Evolutionary conservation across 768 basidiomycete genomes (phyloP), one percentile per base, ranked within the genome.

Genomic region (Russula foetens): DNA sequence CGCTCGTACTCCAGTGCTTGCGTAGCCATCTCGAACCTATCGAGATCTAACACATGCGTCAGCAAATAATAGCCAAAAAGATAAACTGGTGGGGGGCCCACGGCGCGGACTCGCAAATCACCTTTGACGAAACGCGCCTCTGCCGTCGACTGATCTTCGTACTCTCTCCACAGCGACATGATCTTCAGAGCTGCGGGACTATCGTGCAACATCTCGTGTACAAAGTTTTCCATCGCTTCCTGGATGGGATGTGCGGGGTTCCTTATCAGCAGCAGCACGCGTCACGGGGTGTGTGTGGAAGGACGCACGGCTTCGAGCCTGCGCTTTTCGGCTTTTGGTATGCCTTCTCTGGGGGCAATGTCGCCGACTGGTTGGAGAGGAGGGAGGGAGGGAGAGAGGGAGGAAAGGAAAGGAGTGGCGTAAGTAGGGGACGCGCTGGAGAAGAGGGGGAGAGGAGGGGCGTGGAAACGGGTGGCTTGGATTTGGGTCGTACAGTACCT

Each of bases 121-220:
- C 91, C 90, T 80, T 95, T 95, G 44, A 95, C 92, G 68, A 95
- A 92, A 58, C 75, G 82, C 0, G 92, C 90, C 70, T 95, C 93
- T 5, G 79, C 68, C 0, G 86, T 86, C 63, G 75, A 67, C 2
- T 83, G 84, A 33, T 81, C 83, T 74, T 96, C 92, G 69, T 96
- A 95, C 73, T 96, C 92, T 88, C 83, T 74, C 89, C 90, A 96
- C 0, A 95, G 72, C 0, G 79, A 74, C 63, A 82, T 72, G 23
- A 94, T 90, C 33, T 79, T 80, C 56, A 83, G 76, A 5, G 88
- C 86, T 0, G 85, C 84, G 17, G 84, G 80, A 59, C 80, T 83
- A 41, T 81, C 73, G 63, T 91, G 90, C n/a, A 98, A 73, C 90
- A 98, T 95, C 56, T 88, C 89, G 55, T 90, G 79, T 4, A 90